These are phyloP conservation scores for Pythium rishiriense DNA, from an alignment of 352 stramenopile genomes.

Conservation along the genomic window DNA sequence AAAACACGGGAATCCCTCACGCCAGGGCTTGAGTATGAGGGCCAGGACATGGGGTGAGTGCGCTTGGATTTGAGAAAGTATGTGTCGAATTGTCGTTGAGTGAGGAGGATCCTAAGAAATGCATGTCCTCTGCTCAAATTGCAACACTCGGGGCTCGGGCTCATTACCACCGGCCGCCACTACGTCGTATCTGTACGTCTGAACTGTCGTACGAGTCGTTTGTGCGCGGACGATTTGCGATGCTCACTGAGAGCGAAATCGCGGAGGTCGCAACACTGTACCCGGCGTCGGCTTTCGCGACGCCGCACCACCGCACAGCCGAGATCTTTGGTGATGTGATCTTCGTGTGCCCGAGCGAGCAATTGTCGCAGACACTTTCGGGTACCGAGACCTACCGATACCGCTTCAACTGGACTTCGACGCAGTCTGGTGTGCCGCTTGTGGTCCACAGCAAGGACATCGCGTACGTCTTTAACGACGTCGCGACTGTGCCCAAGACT, in stretches of 20 bases:
- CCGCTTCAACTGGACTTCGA: constrained; percentile 18
- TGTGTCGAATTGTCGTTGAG: too few species aligned
- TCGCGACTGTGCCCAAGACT: not conserved
- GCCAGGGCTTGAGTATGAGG: too few species aligned
- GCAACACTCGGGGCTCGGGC: too few species aligned
- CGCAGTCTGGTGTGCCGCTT: not conserved
- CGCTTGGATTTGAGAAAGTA: too few species aligned
- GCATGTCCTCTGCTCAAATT: too few species aligned
- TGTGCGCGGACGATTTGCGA: not conserved
- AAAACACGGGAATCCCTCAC: too few species aligned
- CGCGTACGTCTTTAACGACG: constrained; percentile 14
- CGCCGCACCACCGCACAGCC: not conserved
- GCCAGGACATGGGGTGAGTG: too few species aligned
- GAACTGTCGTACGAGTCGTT: too few species aligned
- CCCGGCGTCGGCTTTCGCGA: constrained; percentile 1
- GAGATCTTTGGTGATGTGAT: constrained; percentile 12
- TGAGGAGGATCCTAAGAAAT: too few species aligned
- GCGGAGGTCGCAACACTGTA: constrained; percentile 1
- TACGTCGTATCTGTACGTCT: too few species aligned
- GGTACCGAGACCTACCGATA: constrained; percentile 12
- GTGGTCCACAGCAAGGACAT: constrained; percentile 13
- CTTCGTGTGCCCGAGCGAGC: constrained; percentile 20
- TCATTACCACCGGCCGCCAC: too few species aligned
- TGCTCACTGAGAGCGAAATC: not conserved
- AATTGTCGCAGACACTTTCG: not conserved